Base-by-base conservation (phyloP, 2,329 filamentous ascomycete genomes). In the Botrytis sinoallii region DNA sequence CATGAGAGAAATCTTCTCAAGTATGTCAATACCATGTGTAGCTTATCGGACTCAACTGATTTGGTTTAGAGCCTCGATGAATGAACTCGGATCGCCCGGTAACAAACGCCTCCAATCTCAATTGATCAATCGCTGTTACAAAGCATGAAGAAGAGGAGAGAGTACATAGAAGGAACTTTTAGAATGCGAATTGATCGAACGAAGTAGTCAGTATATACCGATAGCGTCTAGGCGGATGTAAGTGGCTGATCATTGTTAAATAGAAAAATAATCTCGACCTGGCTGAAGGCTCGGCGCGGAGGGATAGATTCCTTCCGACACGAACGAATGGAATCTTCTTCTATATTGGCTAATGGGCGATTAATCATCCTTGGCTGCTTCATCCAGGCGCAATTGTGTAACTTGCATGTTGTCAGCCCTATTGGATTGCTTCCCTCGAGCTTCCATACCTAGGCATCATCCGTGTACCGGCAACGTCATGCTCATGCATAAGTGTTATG, bases 211-310 rank as follows among this genome's bases (percentile, higher is more conserved):
- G 14, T 42, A 42, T 9, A 29, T 42, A 42, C 4, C 10, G 40
- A 32, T 44, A 52, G 32, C 10, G 46, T 38, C 65, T 25, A 8
- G 44, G 29, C 64, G 22, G 44, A 67, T 42, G 38, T 38, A n/a
- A 38, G 44, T 67, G 64, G 64, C 44, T 67, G 64, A 52, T 38
- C 3, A 25, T 67, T n/a, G 64, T 46, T 67, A 14, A 46, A 38
- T 48, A 38, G 64, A 46, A 35, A 66, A 44, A 63, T 29, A 55
- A 68, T 55, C 65, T 68, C 65, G 65, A 68, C 8, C 32, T 40
- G 25, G 16, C 46, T 67, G 46, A 55, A 67, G 65, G 35, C 46
- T 68, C 44, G 46, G 46, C 46, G 22, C n/a, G 52, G n/a, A 52
- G 16, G 6, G 35, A 61, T 40, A 38, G 22, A 29, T 38, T 48